phyloP scores from a whole-genome alignment of 2,329 filamentous ascomycete species.

The Botrytis byssoidea region DNA sequence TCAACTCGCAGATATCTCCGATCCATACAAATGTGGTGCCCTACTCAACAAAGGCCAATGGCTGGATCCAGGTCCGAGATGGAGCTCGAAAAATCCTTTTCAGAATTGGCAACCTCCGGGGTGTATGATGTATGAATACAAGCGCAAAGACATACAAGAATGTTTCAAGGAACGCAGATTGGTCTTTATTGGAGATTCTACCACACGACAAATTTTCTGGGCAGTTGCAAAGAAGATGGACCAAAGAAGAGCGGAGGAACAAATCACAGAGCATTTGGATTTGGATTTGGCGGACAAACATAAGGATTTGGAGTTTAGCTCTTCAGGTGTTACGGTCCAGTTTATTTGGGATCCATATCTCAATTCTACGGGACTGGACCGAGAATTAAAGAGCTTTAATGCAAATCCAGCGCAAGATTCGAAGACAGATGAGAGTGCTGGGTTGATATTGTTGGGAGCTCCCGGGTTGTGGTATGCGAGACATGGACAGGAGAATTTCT shows the following conservation, averaged over 20 bases:
- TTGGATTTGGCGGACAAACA: constrained; percentile 44
- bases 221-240: constrained; percentile 52
- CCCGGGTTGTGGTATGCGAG: constrained; percentile 56
- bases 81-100: constrained; percentile 38
- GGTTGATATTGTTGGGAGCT: constrained; percentile 52
- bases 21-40: constrained; percentile 54
- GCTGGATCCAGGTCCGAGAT: constrained; percentile 40
- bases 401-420: constrained; percentile 26
- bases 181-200: constrained; percentile 62
- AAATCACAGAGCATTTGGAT: constrained; percentile 40
- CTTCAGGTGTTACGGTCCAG: constrained; percentile 48
- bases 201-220: constrained; percentile 60
- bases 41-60: constrained; percentile 53
- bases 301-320: constrained; percentile 46
- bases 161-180: constrained; percentile 54
- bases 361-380: constrained; percentile 48
- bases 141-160: constrained; percentile 48
- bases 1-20: constrained; percentile 36
- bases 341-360: constrained; percentile 65
- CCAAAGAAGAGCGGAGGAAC: constrained; percentile 40
- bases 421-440: constrained; percentile 39
- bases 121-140: constrained; percentile 59
- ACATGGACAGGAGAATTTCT: constrained; percentile 47
- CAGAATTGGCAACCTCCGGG: constrained; percentile 58
- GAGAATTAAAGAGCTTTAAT: constrained; percentile 44